Evolutionary conservation across 441 rosid genomes (phyloP).

Genomic region (Adansonia gregorii): DNA sequence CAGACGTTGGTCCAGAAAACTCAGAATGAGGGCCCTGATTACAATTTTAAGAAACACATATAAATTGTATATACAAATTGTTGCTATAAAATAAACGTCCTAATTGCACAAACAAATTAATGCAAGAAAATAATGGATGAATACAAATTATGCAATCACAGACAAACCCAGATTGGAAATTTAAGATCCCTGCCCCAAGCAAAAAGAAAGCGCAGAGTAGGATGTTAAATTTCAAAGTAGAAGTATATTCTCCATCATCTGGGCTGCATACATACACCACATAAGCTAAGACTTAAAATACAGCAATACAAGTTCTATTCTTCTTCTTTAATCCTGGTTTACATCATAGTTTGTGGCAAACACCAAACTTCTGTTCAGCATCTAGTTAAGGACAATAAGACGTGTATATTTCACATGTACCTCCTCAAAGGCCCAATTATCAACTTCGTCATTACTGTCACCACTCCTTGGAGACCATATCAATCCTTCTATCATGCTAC

Average conservation of each 20-base stretch:
- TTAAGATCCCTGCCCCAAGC: neutral
- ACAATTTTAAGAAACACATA: neutral
- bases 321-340: neutral
- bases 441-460: constrained; percentile 50
- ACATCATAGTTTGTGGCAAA: constrained; percentile 1
- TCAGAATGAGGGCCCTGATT: constrained; percentile 93
- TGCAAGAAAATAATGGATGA: neutral
- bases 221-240: neutral
- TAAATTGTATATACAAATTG: neutral
- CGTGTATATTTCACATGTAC: constrained; percentile 38
- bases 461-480: constrained; percentile 89
- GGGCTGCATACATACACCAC: neutral
- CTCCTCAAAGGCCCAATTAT: constrained; percentile 84
- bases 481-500: constrained; percentile 90
- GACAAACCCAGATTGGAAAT: neutral
- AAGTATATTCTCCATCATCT: neutral
- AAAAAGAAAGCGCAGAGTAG: neutral
- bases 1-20: constrained; percentile 78
- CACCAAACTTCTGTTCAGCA: neutral
- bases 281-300: neutral
- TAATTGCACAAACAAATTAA: neutral
- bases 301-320: neutral
- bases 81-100: neutral
- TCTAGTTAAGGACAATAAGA: neutral
- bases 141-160: neutral